Conservation (phyloP, 1,284 basidiomycete species). For the Rhodotorula sp. region DNA sequence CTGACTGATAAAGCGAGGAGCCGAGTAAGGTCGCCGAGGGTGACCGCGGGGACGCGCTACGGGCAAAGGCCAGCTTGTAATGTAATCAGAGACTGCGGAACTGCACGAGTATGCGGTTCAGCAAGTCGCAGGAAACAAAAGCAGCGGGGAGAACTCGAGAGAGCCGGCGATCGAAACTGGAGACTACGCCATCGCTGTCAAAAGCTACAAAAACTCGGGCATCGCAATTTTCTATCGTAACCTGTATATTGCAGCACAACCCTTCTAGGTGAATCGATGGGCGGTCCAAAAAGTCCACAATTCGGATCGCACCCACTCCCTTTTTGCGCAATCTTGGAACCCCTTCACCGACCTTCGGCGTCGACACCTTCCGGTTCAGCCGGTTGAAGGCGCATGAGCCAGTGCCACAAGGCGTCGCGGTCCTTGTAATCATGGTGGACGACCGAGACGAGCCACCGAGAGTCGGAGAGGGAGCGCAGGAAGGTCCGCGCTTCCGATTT, state of each 20-base stretch:
- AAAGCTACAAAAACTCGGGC: background rate
- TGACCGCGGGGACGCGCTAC: no score
- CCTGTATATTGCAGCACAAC: no score
- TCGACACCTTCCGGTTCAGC: background rate
- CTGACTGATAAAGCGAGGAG: no score
- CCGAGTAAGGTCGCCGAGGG: no score
- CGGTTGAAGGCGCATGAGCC: conserved; percentile 58
- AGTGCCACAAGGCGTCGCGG: conserved; percentile 76
- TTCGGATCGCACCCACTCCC: background rate
- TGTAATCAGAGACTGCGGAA: no score
- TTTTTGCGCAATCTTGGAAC: background rate
- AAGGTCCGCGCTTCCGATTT: conserved; percentile 68
- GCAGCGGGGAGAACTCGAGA: background rate
- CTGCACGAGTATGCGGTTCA: background rate
- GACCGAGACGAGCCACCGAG: conserved; percentile 87
- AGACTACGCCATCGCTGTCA: background rate
- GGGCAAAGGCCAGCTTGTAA: no score
- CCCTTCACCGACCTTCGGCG: background rate
- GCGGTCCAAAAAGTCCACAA: background rate
- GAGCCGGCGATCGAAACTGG: background rate
- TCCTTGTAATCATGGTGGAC: conserved; percentile 93
- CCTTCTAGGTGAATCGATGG: background rate
- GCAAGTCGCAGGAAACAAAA: background rate
- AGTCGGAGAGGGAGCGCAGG: conserved; percentile 67
- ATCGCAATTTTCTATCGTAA: no score